Evolutionary conservation across 176 grass and related monocot species (phyloP).

Genomic region (Phragmites australis): DNA sequence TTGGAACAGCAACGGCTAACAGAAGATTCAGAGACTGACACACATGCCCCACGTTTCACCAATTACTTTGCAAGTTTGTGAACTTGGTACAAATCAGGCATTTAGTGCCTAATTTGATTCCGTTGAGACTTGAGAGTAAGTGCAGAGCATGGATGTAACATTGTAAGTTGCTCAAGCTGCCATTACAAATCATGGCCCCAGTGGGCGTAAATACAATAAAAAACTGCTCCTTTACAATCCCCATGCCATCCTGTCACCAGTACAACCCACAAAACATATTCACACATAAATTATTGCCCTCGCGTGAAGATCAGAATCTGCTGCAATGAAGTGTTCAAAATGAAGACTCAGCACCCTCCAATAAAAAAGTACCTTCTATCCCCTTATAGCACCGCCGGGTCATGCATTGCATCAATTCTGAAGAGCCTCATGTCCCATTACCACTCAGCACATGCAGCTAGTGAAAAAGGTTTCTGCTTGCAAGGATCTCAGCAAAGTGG

Average conservation of each 20-base stretch:
- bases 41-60: not conserved
- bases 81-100: not conserved
- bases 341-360: not conserved
- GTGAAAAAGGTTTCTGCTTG: not conserved
- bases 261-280: not conserved
- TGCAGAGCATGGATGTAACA: not conserved
- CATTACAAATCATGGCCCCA: not conserved
- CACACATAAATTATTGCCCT: not conserved
- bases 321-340: not conserved
- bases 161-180: not conserved
- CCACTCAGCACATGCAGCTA: not conserved
- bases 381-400: not conserved
- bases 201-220: not conserved
- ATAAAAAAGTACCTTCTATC: not conserved
- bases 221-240: not conserved
- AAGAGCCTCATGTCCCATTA: not conserved
- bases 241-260: not conserved
- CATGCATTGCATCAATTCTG: not conserved
- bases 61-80: not conserved
- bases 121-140: not conserved
- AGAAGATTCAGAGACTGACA: not conserved
- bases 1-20: not conserved
- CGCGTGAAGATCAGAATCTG: slow-evolving; percentile 1
- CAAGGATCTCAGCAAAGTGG: not conserved
- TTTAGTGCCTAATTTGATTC: not conserved